Base-by-base conservation (phyloP, 169 alveolate genomes). In the Cystoisospora suis region DNA sequence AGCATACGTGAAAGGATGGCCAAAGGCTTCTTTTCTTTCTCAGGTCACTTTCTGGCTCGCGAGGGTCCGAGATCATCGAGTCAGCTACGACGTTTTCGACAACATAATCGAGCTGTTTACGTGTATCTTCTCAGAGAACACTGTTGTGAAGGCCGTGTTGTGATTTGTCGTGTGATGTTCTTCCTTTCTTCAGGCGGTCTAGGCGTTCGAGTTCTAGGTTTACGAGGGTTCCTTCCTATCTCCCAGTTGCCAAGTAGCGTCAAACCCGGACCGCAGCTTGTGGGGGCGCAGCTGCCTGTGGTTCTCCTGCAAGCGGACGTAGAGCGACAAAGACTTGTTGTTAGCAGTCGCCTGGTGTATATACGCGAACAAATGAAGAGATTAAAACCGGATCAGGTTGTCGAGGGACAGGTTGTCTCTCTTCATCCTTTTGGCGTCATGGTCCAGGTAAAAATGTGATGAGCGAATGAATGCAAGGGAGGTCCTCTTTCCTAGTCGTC, bases 361-460 rank as follows among this genome's bases (percentile, higher is more conserved):
- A 42, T 47, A 9, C 81, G 80, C 81, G 72, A 42, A 46, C 75
- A 83, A 44, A 34, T 83, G 81, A 53, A 9, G 72, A 32, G 32
- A n/a, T 17, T 23, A 34, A 36, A 4, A 38, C 81, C 81, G 3
- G 89, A 47, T 6, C 69, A 59, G 29, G 69, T 83, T 44, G 80
- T 83, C n/a, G 72, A 42, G 15, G 89, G 89, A 2, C 40, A 29
- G 15, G 80, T 83, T 17, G 89, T 58, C 40, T 23, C 69, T 1
- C 6, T 83, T 1, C 89, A 83, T 36, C 89, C 89, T 42, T 83
- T 83, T 59, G 89, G 89, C 44, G 69, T 32, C 80, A 2, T 83
- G 34, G 59, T 83, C 27, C 81, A 56, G 61, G 89, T 83, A 56
- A 53, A 61, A 7, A 38, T 44, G 40, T 4, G 40, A 4, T 32